phyloP scores from a whole-genome alignment of 2,329 filamentous ascomycete species.

The Lecanicillium sp. region DNA sequence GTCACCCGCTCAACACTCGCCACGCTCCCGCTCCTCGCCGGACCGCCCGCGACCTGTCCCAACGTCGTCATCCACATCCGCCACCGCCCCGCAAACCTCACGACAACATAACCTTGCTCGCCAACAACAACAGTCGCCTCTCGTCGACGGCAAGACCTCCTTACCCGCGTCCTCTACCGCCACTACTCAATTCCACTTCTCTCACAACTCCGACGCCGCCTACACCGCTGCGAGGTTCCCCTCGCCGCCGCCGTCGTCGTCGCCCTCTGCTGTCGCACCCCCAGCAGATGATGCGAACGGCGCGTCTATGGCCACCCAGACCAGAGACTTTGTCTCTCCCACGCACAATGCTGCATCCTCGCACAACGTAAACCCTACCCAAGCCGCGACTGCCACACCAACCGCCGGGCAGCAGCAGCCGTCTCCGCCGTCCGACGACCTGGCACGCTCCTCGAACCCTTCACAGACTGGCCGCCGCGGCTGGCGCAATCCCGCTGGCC shows the following conservation, averaged over 20 bases:
- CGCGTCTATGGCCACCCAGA: constrained; percentile 42
- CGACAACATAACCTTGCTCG: too few species aligned
- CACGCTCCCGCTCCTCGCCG: constrained; percentile 19
- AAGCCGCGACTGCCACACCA: not conserved
- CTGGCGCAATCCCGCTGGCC: constrained; percentile 20
- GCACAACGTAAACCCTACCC: not conserved
- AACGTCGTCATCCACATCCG: constrained; percentile 7
- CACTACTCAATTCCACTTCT: constrained; percentile 13
- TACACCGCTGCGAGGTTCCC: constrained; percentile 41
- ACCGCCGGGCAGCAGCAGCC: constrained; percentile 19
- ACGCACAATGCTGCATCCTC: constrained; percentile 5
- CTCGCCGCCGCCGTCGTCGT: constrained; percentile 47
- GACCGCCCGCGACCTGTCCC: constrained; percentile 17
- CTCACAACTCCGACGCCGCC: constrained; percentile 32
- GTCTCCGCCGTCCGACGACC: constrained; percentile 28
- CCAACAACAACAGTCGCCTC: constrained; percentile 2
- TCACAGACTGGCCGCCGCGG: constrained; percentile 28
- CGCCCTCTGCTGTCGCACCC: constrained; percentile 32
- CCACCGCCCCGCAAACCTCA: constrained; percentile 1
- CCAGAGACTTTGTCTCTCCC: constrained; percentile 6
- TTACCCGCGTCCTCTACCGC: constrained; percentile 9
- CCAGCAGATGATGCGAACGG: constrained; percentile 32
- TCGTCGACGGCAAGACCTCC: constrained; percentile 14
- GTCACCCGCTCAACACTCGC: constrained; percentile 29
- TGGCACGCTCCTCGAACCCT: constrained; percentile 11